Evolutionary conservation across 805 yeast species (phyloP), one percentile per base, ranked within the genome.

Genomic region (Pichia paraexigua): DNA sequence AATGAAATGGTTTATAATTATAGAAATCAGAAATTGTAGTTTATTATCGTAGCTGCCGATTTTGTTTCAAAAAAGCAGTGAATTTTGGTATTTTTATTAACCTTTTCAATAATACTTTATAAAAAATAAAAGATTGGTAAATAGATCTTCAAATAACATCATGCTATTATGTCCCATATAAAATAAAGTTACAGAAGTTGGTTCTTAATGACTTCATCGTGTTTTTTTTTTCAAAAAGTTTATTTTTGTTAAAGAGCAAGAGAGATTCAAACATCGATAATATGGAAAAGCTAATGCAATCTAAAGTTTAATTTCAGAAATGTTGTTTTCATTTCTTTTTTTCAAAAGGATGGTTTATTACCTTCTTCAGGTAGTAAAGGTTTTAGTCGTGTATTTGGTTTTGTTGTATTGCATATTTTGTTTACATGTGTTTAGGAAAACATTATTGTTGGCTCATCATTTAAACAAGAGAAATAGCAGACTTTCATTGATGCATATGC

Each of bases 311-410:
- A 35, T 35, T 17, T 35, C 80, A 82, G 58, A 73, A 71, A 53
- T 68, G 87, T 45, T 75, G 46, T 75, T 83, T 52, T 71, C 82
- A 1, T 76, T 75, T 50, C 51, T 80, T 32, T 74, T 80, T 56
- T 60, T 77, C 24, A 77, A 71, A 43, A 65, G 70, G 72, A 73
- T 8, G 65, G 70, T 28, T 75, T 76, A 5, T 64, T 73, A 7
- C 66, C 67, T 12, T 57, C 66, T 27, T 63, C 71, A 11, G 67
- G 71, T 49, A 86, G 83, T 40, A 74, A 71, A 53, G 96, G 96
- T 57, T 71, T 87, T 3, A 96, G 94, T 10, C 86, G 79, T 60
- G 81, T 91, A 7, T 67, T 90, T 43, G 95, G 90, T n/a, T 73
- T 83, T 13, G 76, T 82, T 44, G 59, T 73, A 1, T 68, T 91